A percentile compares a stretch with the other conserved stretches of the same genome.
Evolutionary conservation across 2,329 filamentous ascomycete genomes (phyloP).

Genomic region (Akanthomyces muscarius): DNA sequence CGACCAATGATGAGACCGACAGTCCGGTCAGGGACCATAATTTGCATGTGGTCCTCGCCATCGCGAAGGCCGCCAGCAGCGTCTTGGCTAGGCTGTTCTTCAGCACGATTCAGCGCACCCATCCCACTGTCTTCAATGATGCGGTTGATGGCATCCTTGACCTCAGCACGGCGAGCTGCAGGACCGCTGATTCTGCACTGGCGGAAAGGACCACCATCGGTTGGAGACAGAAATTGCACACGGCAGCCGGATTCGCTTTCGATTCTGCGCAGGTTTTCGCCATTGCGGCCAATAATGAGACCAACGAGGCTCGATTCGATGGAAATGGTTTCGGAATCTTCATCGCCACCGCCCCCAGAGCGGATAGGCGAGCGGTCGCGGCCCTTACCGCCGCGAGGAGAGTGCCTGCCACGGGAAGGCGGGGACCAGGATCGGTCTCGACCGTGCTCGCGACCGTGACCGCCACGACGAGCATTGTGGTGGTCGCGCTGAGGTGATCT

Average conservation of each 20-base stretch:
- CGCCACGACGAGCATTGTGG: constrained; percentile 74
- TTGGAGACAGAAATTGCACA: constrained; percentile 81
- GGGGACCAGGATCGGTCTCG: constrained; percentile 61
- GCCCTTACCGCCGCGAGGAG: constrained; percentile 51
- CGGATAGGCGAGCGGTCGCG: constrained; percentile 57
- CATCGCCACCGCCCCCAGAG: constrained; percentile 48
- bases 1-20: constrained; percentile 93
- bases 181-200: constrained; percentile 83
- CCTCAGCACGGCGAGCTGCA: constrained; percentile 66
- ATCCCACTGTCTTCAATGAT: constrained; percentile 75
- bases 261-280: constrained; percentile 82
- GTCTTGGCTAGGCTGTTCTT: constrained; percentile 38
- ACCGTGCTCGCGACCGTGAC: constrained; percentile 47
- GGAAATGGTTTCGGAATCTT: constrained; percentile 75
- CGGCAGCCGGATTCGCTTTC: constrained; percentile 78
- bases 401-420: constrained; percentile 54
- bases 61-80: constrained; percentile 55
- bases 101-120: constrained; percentile 44
- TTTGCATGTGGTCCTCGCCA: constrained; percentile 81
- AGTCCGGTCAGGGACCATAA: constrained; percentile 91
- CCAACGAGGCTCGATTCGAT: constrained; percentile 86
- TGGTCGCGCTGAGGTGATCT: constrained; percentile 70
- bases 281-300: constrained; percentile 84
- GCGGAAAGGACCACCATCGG: constrained; percentile 68
- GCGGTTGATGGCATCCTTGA: constrained; percentile 76